Conservation (phyloP, 306 rosid genomes). For the Purshia tridentata region DNA sequence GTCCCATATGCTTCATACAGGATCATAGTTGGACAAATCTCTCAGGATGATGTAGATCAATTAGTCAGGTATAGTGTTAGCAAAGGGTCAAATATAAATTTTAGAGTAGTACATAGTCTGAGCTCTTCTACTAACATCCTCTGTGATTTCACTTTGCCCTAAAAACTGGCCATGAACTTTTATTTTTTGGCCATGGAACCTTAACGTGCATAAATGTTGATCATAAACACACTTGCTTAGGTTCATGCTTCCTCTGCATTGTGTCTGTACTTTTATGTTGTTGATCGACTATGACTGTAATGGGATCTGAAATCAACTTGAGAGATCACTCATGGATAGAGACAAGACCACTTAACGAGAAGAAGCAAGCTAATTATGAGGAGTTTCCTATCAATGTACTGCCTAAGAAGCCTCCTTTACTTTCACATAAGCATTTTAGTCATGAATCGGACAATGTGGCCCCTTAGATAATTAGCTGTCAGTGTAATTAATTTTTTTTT, state of each 20-base stretch:
- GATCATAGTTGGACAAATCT: conserved; percentile 36
- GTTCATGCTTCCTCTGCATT: conserved; percentile 3
- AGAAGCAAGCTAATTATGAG: background rate
- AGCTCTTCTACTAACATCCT: conserved; percentile 4
- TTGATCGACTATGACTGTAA: background rate
- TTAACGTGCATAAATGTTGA: conserved; percentile 3
- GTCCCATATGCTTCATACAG: conserved; percentile 10
- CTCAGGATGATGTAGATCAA: conserved; percentile 7
- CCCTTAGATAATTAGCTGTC: background rate
- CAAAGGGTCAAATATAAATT: conserved; percentile 4
- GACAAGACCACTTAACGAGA: background rate
- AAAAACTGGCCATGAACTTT: background rate
- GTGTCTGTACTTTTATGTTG: background rate
- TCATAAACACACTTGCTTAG: background rate
- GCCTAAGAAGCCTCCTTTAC: background rate
- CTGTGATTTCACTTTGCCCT: conserved; percentile 8
- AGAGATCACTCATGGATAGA: background rate
- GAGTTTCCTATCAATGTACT: background rate
- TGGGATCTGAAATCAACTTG: background rate
- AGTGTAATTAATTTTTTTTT: background rate
- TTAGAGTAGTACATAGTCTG: background rate
- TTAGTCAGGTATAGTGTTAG: conserved; percentile 15
- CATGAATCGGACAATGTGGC: background rate
- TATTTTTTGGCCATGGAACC: too few relatives aligned
- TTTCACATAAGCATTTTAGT: background rate